A percentile compares a stretch with the other conserved stretches of the same genome.
Conservation (phyloP, 2,329 filamentous ascomycete genomes). For the Verticillium dahliae region DNA sequence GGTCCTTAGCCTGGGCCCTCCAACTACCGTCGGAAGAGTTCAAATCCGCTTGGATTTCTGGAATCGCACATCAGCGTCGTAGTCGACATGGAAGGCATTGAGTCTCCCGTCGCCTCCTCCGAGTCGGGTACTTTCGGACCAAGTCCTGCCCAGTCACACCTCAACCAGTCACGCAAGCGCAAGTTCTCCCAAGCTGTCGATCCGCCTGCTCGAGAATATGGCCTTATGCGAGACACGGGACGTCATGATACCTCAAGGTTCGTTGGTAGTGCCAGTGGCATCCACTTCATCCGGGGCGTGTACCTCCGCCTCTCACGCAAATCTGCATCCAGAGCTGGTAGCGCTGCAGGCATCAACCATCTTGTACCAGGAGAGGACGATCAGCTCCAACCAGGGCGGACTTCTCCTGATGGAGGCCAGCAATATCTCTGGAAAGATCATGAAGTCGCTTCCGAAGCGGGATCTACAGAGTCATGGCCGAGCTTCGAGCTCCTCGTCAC, state of each 20-base stretch:
- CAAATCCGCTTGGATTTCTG: background rate
- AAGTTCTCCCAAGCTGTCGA: slow-evolving; percentile 19
- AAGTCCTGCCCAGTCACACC: slow-evolving; percentile 8
- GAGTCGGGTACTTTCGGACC: slow-evolving; percentile 13
- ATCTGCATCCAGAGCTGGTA: slow-evolving; percentile 6
- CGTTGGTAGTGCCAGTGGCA: slow-evolving; percentile 50
- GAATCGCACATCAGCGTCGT: background rate
- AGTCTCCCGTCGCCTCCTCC: slow-evolving; percentile 20
- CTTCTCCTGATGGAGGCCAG: slow-evolving; percentile 7
- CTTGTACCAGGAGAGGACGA: slow-evolving; percentile 54
- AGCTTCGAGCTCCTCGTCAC: slow-evolving; percentile 40
- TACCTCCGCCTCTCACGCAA: slow-evolving; percentile 37
- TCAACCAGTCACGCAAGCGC: slow-evolving; percentile 20
- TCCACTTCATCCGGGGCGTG: slow-evolving; percentile 52
- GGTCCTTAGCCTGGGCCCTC: too few relatives aligned
- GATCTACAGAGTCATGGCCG: slow-evolving; percentile 9
- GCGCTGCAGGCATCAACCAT: slow-evolving; percentile 18
- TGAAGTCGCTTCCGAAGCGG: slow-evolving; percentile 19
- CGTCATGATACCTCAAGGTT: slow-evolving; percentile 43
- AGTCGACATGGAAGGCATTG: slow-evolving; percentile 17
- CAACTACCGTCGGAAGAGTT: background rate
- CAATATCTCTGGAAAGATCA: slow-evolving; percentile 27
- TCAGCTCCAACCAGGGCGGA: slow-evolving; percentile 23
- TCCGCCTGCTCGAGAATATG: slow-evolving; percentile 23
- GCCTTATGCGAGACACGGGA: slow-evolving; percentile 42